Percentiles rank a stretch among this genome's conserved stretches.
These are phyloP conservation scores for Psilocybe cubensis DNA, from an alignment of 768 basidiomycete species.

Conservation along the genomic window DNA sequence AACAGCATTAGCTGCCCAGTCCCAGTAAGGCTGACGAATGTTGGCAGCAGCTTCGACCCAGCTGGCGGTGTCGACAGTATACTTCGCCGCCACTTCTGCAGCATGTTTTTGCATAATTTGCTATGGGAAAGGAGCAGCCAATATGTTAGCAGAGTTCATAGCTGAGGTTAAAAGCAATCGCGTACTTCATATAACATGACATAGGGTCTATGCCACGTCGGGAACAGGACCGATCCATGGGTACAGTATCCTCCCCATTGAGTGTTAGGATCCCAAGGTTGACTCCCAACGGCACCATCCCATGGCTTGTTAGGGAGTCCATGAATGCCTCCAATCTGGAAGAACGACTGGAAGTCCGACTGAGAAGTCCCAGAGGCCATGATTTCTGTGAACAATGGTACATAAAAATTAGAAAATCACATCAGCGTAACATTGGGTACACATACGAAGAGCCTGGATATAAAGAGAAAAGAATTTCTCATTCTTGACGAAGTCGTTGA, in stretches of 20 bases:
- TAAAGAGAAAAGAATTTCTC: slow-evolving; percentile 52
- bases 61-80: slow-evolving; percentile 29
- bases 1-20: slow-evolving; percentile 47
- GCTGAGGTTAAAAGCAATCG: background rate
- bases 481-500: slow-evolving; percentile 45
- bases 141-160: background rate
- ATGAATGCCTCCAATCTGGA: slow-evolving; percentile 54
- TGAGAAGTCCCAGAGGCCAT: slow-evolving; percentile 33
- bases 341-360: slow-evolving; percentile 39
- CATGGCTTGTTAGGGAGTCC: slow-evolving; percentile 50
- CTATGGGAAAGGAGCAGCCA: slow-evolving; percentile 26
- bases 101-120: slow-evolving; percentile 50
- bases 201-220: slow-evolving; percentile 61
- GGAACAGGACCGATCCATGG: slow-evolving; percentile 57
- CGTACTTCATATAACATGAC: slow-evolving; percentile 52
- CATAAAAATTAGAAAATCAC: background rate
- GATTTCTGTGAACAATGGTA: slow-evolving; percentile 21
- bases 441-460: slow-evolving; percentile 52
- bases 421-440: background rate
- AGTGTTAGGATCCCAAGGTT: slow-evolving; percentile 22
- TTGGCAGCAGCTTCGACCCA: slow-evolving; percentile 38
- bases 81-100: slow-evolving; percentile 42
- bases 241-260: slow-evolving; percentile 55
- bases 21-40: slow-evolving; percentile 54
- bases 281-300: slow-evolving; percentile 39